phyloP scores from a whole-genome alignment of 225 moss, liverwort and hornwort species.

The Sphagnum tenellum region DNA sequence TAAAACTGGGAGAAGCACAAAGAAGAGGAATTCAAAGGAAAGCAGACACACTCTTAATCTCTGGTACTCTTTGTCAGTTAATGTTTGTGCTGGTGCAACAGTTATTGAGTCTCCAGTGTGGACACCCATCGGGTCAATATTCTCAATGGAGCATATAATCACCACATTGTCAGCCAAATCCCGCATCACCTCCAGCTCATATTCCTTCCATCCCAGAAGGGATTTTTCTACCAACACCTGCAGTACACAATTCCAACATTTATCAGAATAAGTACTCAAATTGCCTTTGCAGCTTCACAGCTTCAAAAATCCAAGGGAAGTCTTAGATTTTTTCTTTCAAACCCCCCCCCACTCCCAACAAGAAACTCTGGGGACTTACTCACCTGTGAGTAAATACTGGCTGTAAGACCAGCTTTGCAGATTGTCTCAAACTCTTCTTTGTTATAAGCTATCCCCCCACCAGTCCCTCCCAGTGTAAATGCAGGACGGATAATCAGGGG shows the following conservation, averaged over 20 bases:
- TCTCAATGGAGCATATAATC: constrained; percentile 95
- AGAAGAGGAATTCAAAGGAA: not conserved
- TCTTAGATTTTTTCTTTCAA: no score
- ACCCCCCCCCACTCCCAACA: no score
- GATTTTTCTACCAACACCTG: constrained; percentile 85
- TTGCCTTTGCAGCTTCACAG: no score
- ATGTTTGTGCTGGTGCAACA: constrained; percentile 88
- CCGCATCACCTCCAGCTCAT: constrained; percentile 95
- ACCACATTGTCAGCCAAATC: constrained; percentile 96
- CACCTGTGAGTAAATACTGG: constrained; percentile 78
- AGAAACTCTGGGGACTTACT: not conserved
- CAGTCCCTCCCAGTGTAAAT: constrained; percentile 91
- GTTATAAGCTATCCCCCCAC: constrained; percentile 96
- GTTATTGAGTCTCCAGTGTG: constrained; percentile 98
- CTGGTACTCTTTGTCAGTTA: constrained; percentile 96
- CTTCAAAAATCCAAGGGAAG: no score
- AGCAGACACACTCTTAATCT: constrained; percentile 51
- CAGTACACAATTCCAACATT: no score
- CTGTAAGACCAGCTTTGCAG: constrained; percentile 77
- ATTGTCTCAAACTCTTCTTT: constrained; percentile 87
- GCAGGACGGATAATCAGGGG: constrained; percentile 95
- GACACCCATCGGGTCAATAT: constrained; percentile 94
- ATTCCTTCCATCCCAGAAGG: constrained; percentile 97
- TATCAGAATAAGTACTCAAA: no score
- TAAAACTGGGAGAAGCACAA: not conserved